Evolutionary conservation across 139 green algal species (phyloP).

Genomic region (Coccomyxa sp.): DNA sequence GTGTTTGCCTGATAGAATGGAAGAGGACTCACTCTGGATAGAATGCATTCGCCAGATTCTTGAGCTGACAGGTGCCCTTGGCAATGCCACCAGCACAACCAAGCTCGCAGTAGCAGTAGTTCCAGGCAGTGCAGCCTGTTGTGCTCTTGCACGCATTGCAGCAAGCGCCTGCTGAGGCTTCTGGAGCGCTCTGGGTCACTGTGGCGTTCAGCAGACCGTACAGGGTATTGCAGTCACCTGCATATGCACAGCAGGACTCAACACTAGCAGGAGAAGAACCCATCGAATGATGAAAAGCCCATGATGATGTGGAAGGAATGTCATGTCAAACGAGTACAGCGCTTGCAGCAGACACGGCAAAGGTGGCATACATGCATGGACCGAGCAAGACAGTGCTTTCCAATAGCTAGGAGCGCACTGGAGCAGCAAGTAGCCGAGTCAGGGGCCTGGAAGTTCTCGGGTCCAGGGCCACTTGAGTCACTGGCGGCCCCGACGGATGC

Average conservation of each 20-base stretch:
- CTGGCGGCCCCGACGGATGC: neutral
- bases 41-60: neutral
- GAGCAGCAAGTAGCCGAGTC: neutral
- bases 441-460: neutral
- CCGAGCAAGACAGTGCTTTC: no score
- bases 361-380: no score
- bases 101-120: conserved; percentile 3
- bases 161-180: neutral
- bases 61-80: conserved; percentile 3
- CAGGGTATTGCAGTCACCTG: neutral
- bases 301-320: no score
- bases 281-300: no score
- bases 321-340: no score
- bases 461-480: neutral
- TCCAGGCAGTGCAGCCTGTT: neutral
- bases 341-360: no score
- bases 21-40: neutral
- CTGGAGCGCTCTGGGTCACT: neutral
- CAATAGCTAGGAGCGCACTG: neutral
- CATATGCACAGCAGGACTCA: no score
- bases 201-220: neutral
- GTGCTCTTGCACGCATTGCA: neutral
- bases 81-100: neutral
- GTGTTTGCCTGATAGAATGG: no score
- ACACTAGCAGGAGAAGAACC: no score